Evolutionary conservation across 2,329 filamentous ascomycete genomes (phyloP), one percentile per base, ranked within the genome.

Genomic region (Ophiocordyceps robertsii): DNA sequence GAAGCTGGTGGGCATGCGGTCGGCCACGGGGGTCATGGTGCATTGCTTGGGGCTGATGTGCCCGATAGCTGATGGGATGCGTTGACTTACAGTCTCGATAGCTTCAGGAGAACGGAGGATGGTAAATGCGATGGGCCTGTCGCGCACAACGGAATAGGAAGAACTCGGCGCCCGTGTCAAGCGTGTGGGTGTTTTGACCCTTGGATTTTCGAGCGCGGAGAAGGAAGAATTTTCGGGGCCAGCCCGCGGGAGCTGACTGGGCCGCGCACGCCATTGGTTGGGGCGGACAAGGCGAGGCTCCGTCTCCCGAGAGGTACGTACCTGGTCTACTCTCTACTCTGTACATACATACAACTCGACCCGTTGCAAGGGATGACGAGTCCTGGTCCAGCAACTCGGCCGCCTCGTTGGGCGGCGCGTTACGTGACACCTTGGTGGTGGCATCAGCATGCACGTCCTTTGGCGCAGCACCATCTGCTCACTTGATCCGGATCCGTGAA

Each of bases 121-220:
- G 60, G 61, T 64, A 64, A 64, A 64, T 64, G 62, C 60, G 61
- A 64, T 56, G 59, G 59, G 55, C 56, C 61, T 50, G 53, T 53
- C 53, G 47, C 50, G 53, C 51, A 58, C 54, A 58, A 64, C 65
- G 65, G 65, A 67, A 63, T 57, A 66, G 64, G 65, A 67, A 67
- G 64, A 67, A 67, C 64, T 65, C 63, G 58, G 57, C 55, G 51
- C 56, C 58, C 51, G 53, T 46, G 47, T 40, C 47, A 45, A 48
- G 52, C 51, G 51, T 55, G 53, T 56, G 56, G 50, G 53, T 59
- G 56, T 60, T 60, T 59, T 57, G 49, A 49, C 45, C 37, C 41
- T 51, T 35, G 48, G 50, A 48, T 53, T 52, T 50, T 39, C 37
- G 44, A 44, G 43, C 48, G 56, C 56, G 58, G 57, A 60, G 55